Base-by-base conservation (phyloP, 768 basidiomycete species). In the Collybiopsis luxurians region DNA sequence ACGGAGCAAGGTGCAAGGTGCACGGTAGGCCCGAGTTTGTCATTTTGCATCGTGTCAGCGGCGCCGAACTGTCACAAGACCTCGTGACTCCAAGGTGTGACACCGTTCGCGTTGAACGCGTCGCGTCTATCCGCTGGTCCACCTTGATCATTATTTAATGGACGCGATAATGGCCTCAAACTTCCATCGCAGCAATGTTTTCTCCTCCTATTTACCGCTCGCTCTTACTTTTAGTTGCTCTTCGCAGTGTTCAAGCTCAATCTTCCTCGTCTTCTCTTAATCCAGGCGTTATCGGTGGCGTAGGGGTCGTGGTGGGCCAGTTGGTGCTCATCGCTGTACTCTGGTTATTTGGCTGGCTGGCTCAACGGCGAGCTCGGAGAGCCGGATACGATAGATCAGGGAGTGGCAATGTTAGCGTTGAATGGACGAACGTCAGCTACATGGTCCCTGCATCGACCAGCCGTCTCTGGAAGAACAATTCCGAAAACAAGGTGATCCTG, bases 241-340 rank as follows among this genome's bases (percentile, higher is more conserved):
- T n/a, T n/a, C n/a, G n/a, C n/a, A n/a, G n/a, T n/a, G n/a, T n/a
- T n/a, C n/a, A n/a, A n/a, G n/a, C n/a, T n/a, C n/a, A n/a, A 1
- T 73, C 71, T 2, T 52, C 63, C 6, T 62, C 70, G 2, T 56
- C 75, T 17, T 71, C 79, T n/a, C 81, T 97, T 9, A 79, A 83
- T 55, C 81, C 85, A 1, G 95, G 95, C 1, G 95, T 97, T 24
- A 92, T 97, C 56, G 95, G 90, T 36, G 95, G 95, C 12, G 71
- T 98, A n/a, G n/a, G n/a, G 27, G 92, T 88, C 0, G 90, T 95
- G 24, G 86, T 97, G 9, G 90, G 93, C 4, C 79, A 71, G 0
- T 65, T 97, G 43, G 53, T 90, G 17, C 69, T 80, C 1, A 60
- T 84, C 1, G 82, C 86, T 2, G 68, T 73, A 0, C 70, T 86